Percentiles rank a stretch among this genome's conserved stretches.
phyloP scores from a whole-genome alignment of 2,329 filamentous ascomycete species.

The Colletotrichum caudatum region DNA sequence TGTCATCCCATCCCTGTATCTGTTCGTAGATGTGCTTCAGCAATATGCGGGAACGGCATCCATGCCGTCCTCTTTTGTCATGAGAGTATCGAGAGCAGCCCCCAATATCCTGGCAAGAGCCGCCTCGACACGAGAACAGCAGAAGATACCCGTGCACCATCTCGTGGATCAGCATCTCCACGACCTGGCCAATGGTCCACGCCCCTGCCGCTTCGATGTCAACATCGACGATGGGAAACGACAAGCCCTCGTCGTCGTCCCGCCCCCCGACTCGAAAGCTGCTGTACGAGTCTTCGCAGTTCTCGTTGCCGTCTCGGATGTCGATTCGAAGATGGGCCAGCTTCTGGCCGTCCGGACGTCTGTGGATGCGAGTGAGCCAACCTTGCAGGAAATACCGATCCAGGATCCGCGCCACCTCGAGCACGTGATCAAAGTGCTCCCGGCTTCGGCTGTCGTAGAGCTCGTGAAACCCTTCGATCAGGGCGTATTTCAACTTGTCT shows the following conservation, averaged over 20 bases:
- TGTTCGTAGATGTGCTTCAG: constrained; percentile 19
- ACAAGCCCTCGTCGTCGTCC: background rate
- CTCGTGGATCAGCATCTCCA: constrained; percentile 48
- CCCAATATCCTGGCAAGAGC: background rate
- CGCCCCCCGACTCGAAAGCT: background rate
- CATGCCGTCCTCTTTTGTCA: background rate
- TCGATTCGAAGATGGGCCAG: background rate
- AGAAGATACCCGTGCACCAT: constrained; percentile 37
- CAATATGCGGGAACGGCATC: background rate
- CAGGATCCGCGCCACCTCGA: constrained; percentile 11
- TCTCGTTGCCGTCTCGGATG: constrained; percentile 3
- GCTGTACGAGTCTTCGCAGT: background rate
- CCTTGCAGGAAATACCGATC: constrained; percentile 28
- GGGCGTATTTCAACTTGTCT: constrained; percentile 4
- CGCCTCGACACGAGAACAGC: constrained; percentile 20
- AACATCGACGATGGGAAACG: background rate
- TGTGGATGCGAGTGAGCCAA: constrained; percentile 1
- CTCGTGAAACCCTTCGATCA: constrained; percentile 13
- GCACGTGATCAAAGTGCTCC: constrained; percentile 2
- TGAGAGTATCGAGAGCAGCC: background rate
- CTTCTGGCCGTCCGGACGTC: too few species aligned
- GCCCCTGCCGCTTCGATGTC: constrained; percentile 6
- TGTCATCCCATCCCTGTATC: constrained; percentile 20
- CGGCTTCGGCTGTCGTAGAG: constrained; percentile 13
- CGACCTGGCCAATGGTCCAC: constrained; percentile 47